Conservation (phyloP, 2,329 filamentous ascomycete genomes). For the Neonectria coccinea region DNA sequence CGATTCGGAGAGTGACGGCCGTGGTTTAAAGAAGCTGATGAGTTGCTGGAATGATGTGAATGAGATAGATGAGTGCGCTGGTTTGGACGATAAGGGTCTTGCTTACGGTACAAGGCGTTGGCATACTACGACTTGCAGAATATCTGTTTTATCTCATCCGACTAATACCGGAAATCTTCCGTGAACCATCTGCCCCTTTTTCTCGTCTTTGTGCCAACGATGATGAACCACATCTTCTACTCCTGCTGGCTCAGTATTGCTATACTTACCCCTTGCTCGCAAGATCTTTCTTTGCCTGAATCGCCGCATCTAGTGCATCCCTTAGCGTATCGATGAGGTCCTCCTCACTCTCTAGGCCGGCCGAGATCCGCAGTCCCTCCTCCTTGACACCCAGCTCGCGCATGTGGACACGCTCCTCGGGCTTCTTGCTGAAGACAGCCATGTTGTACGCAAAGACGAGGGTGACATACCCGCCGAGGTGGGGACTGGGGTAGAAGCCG, state of each 20-base stretch:
- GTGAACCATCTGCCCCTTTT: background rate
- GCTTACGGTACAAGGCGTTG: constrained; percentile 42
- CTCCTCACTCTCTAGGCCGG: constrained; percentile 59
- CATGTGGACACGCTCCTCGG: constrained; percentile 53
- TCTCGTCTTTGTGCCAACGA: background rate
- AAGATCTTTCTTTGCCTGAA: constrained; percentile 26
- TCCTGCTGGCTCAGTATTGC: no score
- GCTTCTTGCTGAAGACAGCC: constrained; percentile 55
- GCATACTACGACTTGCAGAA: constrained; percentile 35
- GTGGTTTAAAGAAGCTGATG: constrained; percentile 29
- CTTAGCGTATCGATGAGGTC: constrained; percentile 56
- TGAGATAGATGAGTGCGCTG: constrained; percentile 38
- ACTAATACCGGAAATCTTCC: constrained; percentile 28
- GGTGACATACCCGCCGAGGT: constrained; percentile 65
- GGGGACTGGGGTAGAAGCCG: constrained; percentile 63
- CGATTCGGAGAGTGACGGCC: constrained; percentile 77
- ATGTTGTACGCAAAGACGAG: constrained; percentile 62
- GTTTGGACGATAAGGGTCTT: constrained; percentile 27
- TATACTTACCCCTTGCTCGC: background rate
- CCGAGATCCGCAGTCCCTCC: constrained; percentile 60
- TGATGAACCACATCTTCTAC: background rate
- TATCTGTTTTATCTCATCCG: constrained; percentile 28
- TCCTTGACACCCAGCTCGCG: constrained; percentile 52
- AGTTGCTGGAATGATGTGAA: constrained; percentile 36
- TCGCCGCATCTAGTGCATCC: constrained; percentile 49